Conservation (phyloP, 2,329 filamentous ascomycete genomes). For the Chaetomiaceae sp. region DNA sequence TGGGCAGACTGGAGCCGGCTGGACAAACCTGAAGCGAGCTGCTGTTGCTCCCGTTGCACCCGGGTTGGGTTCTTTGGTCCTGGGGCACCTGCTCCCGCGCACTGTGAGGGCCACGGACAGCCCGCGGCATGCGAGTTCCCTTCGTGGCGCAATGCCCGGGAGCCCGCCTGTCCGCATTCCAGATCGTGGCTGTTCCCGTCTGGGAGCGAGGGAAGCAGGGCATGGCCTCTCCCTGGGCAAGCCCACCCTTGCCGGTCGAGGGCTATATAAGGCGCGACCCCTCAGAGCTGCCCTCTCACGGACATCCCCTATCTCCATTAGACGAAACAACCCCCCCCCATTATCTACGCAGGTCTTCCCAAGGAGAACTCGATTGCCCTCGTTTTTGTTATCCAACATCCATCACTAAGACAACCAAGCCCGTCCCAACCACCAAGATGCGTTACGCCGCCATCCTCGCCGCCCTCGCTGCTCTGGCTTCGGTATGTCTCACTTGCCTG, state of each 20-base stretch:
- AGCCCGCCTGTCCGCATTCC: slow-evolving; percentile 10
- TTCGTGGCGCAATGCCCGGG: too few relatives aligned
- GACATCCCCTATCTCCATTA: not conserved
- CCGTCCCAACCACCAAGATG: slow-evolving; percentile 35
- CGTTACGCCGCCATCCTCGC: slow-evolving; percentile 39
- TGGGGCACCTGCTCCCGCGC: too few relatives aligned
- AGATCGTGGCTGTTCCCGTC: slow-evolving; percentile 8
- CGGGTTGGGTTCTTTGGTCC: too few relatives aligned
- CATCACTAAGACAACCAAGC: not conserved
- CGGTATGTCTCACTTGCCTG: slow-evolving; percentile 28
- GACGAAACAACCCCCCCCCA: not conserved
- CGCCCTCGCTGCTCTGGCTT: slow-evolving; percentile 33
- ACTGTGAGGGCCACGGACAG: not conserved
- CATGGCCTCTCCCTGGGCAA: not conserved
- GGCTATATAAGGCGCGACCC: not conserved
- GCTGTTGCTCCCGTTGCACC: too few relatives aligned
- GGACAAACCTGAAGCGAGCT: not conserved
- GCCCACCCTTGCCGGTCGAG: too few relatives aligned
- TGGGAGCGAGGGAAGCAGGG: not conserved
- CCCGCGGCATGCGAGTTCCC: slow-evolving; percentile 1
- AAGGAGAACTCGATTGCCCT: not conserved
- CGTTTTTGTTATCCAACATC: not conserved
- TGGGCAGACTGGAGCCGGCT: too few relatives aligned
- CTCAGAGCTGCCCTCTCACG: not conserved
- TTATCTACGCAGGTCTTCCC: not conserved